Evolutionary conservation across 2,329 filamentous ascomycete species (phyloP).

Genomic region (Phialocephala subalpina): DNA sequence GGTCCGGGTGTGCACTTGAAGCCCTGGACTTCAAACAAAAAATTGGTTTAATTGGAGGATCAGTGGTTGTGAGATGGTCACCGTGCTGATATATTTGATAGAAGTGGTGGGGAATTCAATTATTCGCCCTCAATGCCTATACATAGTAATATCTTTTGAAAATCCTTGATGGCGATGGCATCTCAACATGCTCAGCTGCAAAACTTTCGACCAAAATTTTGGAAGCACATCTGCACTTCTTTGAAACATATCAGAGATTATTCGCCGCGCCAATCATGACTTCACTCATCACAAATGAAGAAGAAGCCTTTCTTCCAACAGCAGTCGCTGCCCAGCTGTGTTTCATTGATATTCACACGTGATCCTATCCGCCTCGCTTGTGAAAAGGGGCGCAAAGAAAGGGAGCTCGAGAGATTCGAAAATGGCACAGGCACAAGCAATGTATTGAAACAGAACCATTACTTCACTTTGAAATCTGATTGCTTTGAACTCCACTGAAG

Average conservation of each 20-base stretch:
- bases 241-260: too few relatives aligned
- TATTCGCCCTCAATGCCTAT: not conserved
- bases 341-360: not conserved
- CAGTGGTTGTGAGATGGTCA: not conserved
- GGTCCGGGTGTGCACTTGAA: not conserved
- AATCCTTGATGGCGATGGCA: not conserved
- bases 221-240: too few relatives aligned
- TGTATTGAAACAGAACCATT: too few relatives aligned
- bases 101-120: not conserved
- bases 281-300: too few relatives aligned
- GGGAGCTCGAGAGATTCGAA: not conserved
- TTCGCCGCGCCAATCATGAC: too few relatives aligned
- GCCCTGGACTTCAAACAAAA: not conserved
- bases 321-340: too few relatives aligned
- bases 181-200: not conserved
- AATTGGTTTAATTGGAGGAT: not conserved
- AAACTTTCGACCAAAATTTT: not conserved
- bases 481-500: too few relatives aligned
- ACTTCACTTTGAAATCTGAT: too few relatives aligned
- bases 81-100: not conserved
- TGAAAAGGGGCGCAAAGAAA: not conserved
- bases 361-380: not conserved
- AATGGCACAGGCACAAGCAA: not conserved
- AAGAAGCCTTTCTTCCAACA: too few relatives aligned
- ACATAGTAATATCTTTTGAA: not conserved